phyloP scores from a whole-genome alignment of 2,329 filamentous ascomycete species.

The Alternaria tenuissima region DNA sequence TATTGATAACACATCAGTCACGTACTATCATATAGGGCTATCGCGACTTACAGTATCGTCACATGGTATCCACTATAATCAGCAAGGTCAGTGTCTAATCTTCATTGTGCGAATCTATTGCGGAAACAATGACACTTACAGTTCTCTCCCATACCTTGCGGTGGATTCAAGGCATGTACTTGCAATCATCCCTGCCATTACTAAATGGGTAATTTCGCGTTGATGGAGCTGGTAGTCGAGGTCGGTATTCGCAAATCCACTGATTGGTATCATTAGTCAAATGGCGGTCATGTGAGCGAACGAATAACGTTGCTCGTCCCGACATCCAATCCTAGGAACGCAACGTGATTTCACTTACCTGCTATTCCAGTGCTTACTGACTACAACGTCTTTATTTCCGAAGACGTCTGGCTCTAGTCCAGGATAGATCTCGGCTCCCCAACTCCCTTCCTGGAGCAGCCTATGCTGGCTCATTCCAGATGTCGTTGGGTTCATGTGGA shows the following conservation, averaged over 20 bases:
- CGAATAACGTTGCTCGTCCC: no score
- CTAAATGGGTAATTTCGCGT: not conserved
- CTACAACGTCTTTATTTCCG: not conserved
- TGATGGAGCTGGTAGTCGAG: not conserved
- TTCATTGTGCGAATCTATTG: no score
- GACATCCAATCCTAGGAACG: no score
- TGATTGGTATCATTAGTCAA: not conserved
- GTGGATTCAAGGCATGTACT: not conserved
- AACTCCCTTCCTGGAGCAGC: not conserved
- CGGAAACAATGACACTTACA: not conserved
- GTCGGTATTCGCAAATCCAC: not conserved
- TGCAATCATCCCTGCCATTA: not conserved
- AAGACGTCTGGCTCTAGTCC: not conserved
- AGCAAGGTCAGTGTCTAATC: no score
- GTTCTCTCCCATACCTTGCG: not conserved
- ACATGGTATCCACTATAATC: not conserved
- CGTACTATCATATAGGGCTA: no score
- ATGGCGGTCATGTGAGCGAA: no score
- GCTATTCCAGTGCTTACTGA: not conserved
- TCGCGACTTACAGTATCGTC: not conserved
- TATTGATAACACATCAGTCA: not conserved
- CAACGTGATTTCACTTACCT: not conserved
- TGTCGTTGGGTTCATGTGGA: not conserved
- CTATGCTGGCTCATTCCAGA: not conserved
- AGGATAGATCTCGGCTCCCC: not conserved